These are phyloP conservation scores for Cryptosporidium ubiquitum DNA, from an alignment of 169 alveolate species.

Conservation along the genomic window DNA sequence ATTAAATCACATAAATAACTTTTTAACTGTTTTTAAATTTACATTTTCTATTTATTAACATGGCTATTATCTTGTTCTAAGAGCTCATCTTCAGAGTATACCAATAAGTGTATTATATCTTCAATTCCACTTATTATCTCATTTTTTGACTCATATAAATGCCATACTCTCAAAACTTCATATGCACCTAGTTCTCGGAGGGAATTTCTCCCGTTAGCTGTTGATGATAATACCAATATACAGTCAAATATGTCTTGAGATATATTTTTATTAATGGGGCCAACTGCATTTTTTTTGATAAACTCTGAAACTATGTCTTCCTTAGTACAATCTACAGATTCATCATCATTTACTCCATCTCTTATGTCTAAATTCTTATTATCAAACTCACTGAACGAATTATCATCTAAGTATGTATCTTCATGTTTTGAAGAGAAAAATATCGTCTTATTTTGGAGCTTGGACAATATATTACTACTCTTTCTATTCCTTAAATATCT, in stretches of 20 bases:
- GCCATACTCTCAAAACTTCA: slow-evolving; percentile 70
- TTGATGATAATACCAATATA: slow-evolving; percentile 31
- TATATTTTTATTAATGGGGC: slow-evolving; percentile 15
- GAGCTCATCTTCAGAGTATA: slow-evolving; percentile 45
- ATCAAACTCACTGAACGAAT: background rate
- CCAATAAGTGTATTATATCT: slow-evolving; percentile 34
- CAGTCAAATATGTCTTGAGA: slow-evolving; percentile 48
- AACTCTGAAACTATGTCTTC: background rate
- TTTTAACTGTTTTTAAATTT: background rate
- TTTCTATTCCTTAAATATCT: slow-evolving; percentile 1
- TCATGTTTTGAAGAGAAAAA: background rate
- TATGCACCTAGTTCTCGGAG: slow-evolving; percentile 35
- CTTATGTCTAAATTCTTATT: background rate
- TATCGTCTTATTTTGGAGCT: slow-evolving; percentile 19
- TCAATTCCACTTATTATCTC: slow-evolving; percentile 33
- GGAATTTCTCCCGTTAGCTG: slow-evolving; percentile 14
- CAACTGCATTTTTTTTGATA: slow-evolving; percentile 18
- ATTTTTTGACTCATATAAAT: slow-evolving; percentile 37
- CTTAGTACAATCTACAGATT: background rate
- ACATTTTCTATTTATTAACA: background rate
- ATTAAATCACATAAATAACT: background rate
- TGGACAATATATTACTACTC: background rate
- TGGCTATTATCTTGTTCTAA: slow-evolving; percentile 1
- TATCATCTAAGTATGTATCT: background rate
- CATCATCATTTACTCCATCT: background rate